Evolutionary conservation across 2,329 filamentous ascomycete species (phyloP).

Genomic region (Cytospora mali): DNA sequence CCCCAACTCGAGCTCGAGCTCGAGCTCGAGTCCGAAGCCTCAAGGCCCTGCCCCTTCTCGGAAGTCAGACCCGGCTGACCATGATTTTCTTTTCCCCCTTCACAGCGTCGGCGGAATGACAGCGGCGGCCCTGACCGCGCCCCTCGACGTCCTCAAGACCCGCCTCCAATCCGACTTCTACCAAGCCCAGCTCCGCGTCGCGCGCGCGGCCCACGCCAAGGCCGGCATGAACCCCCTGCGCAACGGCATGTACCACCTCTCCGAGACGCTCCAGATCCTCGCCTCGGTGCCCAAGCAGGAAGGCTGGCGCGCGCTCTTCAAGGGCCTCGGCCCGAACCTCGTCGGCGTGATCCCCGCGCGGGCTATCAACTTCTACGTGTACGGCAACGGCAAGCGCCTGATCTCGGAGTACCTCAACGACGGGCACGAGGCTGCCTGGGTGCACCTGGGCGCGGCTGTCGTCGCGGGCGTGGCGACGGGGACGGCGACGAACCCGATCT

Average conservation of each 20-base stretch:
- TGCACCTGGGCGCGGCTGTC: constrained; percentile 77
- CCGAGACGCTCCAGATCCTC: constrained; percentile 85
- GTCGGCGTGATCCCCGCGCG: constrained; percentile 87
- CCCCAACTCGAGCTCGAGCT: constrained; percentile 9
- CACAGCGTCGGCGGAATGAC: constrained; percentile 84
- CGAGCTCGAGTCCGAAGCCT: constrained; percentile 1
- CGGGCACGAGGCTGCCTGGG: constrained; percentile 69
- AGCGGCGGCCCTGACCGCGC: constrained; percentile 87
- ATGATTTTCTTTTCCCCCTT: not conserved
- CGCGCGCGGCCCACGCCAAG: constrained; percentile 62
- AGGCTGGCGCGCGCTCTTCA: constrained; percentile 87
- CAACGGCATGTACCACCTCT: constrained; percentile 72
- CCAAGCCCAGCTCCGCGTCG: constrained; percentile 75
- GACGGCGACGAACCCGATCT: constrained; percentile 93
- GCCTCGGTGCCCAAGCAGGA: constrained; percentile 78
- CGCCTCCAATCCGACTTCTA: constrained; percentile 94
- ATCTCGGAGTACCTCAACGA: constrained; percentile 75
- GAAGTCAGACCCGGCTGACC: constrained; percentile 21
- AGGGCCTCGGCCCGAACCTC: constrained; percentile 87
- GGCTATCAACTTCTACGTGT: constrained; percentile 91
- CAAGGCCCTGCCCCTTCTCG: not conserved
- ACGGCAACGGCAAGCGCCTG: constrained; percentile 86
- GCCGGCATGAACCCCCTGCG: constrained; percentile 64
- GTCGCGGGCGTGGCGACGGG: constrained; percentile 82
- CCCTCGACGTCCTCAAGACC: constrained; percentile 92